Evolutionary conservation across 1,284 basidiomycete genomes (phyloP).

Genomic region (Anthracocystis walkeri): DNA sequence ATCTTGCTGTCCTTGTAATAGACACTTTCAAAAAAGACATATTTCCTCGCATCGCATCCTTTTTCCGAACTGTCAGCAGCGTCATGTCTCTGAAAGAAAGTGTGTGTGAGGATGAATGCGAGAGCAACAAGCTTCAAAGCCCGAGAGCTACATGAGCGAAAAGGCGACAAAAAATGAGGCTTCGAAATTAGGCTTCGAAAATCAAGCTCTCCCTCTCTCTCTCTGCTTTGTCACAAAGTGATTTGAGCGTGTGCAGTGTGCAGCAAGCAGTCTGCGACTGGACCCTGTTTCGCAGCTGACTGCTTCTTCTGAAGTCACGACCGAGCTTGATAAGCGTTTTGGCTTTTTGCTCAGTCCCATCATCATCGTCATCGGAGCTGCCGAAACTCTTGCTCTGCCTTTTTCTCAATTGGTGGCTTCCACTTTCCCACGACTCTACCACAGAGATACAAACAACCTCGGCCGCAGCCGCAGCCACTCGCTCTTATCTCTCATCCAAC

Average conservation of each 20-base stretch:
- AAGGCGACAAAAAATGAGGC: too few species aligned
- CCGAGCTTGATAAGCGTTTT: conserved; percentile 11
- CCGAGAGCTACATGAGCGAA: too few species aligned
- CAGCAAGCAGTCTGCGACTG: background rate
- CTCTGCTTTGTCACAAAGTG: too few species aligned
- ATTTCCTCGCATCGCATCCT: background rate
- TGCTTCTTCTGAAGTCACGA: background rate
- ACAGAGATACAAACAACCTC: background rate
- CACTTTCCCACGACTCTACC: background rate
- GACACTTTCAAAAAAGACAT: conserved; percentile 3
- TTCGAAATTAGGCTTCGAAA: too few species aligned
- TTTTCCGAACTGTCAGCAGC: too few species aligned
- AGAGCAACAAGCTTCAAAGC: background rate
- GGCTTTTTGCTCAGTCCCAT: background rate
- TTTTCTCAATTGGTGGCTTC: background rate
- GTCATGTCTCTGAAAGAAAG: too few species aligned
- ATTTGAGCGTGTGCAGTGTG: background rate
- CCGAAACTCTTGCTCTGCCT: conserved; percentile 12
- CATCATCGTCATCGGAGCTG: conserved; percentile 3
- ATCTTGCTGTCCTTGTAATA: conserved; percentile 9
- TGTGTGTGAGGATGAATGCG: background rate
- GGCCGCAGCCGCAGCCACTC: background rate
- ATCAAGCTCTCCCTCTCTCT: too few species aligned
- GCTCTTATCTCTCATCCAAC: background rate
- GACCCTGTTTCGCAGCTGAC: conserved; percentile 2